Evolutionary conservation across 2,329 filamentous ascomycete genomes (phyloP).

Genomic region (Capronia epimyces): DNA sequence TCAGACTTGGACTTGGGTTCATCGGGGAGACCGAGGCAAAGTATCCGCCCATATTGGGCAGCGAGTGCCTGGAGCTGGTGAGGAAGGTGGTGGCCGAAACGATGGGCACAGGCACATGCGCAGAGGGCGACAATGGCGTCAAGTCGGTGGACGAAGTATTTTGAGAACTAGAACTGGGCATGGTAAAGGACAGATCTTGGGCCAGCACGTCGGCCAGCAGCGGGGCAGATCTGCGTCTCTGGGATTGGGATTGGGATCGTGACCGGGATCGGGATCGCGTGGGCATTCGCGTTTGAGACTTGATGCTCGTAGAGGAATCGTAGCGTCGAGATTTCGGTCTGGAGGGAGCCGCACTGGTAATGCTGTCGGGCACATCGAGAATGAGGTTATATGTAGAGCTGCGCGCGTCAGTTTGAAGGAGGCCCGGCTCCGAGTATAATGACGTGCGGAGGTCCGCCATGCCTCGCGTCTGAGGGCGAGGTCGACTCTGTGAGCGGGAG

Average conservation of each 20-base stretch:
- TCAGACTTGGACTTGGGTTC: neutral
- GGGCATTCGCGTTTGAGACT: neutral
- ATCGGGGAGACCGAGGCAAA: neutral
- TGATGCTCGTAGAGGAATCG: neutral
- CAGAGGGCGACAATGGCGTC: neutral
- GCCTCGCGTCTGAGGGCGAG: neutral
- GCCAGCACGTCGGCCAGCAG: neutral
- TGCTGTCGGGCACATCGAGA: slow-evolving; percentile 1
- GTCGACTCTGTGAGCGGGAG: neutral
- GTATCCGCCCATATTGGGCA: neutral
- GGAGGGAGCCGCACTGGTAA: neutral
- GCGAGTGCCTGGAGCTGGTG: neutral
- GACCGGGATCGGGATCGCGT: neutral
- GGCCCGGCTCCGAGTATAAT: neutral
- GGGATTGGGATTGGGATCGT: too few relatives aligned
- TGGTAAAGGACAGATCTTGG: neutral
- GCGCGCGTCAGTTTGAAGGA: neutral
- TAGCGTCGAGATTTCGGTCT: neutral
- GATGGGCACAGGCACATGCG: neutral
- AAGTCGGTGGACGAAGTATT: neutral
- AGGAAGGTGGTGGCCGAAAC: neutral
- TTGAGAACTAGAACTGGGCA: neutral
- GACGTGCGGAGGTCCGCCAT: neutral
- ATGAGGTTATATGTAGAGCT: slow-evolving; percentile 1
- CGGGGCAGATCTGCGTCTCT: neutral